Percentiles rank a stretch among this genome's conserved stretches.
phyloP scores from a whole-genome alignment of 2,329 filamentous ascomycete genomes.

The Cercospora canescens region DNA sequence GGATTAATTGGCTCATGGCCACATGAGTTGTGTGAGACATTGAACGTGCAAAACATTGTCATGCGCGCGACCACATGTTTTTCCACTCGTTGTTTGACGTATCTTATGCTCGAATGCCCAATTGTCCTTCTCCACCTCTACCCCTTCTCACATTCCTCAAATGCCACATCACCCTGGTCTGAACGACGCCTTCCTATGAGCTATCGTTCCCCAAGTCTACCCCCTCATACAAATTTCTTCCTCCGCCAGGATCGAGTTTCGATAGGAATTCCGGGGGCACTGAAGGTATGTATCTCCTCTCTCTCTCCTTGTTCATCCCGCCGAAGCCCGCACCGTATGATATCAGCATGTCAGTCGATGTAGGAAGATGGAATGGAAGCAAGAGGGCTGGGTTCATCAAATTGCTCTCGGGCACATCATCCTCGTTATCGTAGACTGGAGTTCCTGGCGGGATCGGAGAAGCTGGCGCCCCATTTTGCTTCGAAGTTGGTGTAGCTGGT shows the following conservation, averaged over 20 bases:
- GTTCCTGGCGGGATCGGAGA: conserved; percentile 27
- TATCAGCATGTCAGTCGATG: conserved; percentile 95
- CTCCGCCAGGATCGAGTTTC: conserved; percentile 68
- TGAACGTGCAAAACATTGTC: too few relatives aligned
- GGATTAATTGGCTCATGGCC: too few relatives aligned
- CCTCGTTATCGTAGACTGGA: conserved; percentile 56
- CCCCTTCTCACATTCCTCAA: not conserved
- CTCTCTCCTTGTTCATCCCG: conserved; percentile 85
- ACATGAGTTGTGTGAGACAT: too few relatives aligned
- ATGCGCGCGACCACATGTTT: too few relatives aligned
- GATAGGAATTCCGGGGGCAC: conserved; percentile 91
- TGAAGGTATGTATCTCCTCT: conserved; percentile 92
- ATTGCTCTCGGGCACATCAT: conserved; percentile 71
- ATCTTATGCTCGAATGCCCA: not conserved
- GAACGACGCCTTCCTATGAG: conserved; percentile 5
- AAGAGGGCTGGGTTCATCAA: conserved; percentile 88
- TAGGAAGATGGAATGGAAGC: conserved; percentile 92
- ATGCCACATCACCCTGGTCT: conserved; percentile 1
- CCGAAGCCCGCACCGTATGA: conserved; percentile 94
- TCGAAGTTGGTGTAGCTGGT: conserved; percentile 16
- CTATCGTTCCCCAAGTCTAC: conserved; percentile 8
- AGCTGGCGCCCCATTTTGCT: conserved; percentile 21
- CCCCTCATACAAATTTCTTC: conserved; percentile 37
- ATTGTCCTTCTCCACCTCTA: not conserved
- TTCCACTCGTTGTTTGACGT: not conserved